Base-by-base conservation (phyloP, 208 protist species). In the Leishmania tarentolae region DNA sequence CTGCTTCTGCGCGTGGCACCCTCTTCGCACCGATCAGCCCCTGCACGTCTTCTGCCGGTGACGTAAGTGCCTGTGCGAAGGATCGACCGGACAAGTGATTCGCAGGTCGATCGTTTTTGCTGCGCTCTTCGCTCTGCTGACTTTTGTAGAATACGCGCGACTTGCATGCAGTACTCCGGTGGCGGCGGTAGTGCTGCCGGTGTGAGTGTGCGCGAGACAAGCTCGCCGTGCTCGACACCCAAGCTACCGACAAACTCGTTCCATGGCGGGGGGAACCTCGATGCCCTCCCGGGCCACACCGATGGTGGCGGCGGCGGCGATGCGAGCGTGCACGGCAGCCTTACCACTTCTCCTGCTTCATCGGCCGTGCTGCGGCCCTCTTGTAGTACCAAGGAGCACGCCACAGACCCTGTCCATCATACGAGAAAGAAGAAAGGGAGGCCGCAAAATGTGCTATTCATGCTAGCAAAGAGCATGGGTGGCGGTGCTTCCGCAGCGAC, bases 371-470 rank as follows among this genome's bases (percentile, higher is more conserved):
- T 21, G 72, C 31, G 69, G 21, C 24, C 11, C 40, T 73, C 44
- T 15, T 52, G 37, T 73, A 13, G 44, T 73, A 24, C 44, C 7
- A 28, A 31, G 21, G 69, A 73, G 28, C 7, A 21, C 44, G 24
- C 46, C 28, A 4, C 21, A 1, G 21, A 8, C 28, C 1, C 40
- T 24, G 17, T 35, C 3, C 44, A 73, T 37, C 42, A 28, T 13
- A 81, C 80, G n/a, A 81, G 61, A 76, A 79, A 81, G 72, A 65
- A 77, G 53, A 77, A 70, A 11, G 57, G 53, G 0, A 73, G 66
- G 8, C 82, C 82, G 40, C 82, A 82, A 44, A 86, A 86, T 52
- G 82, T 78, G 35, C 78, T 86, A 3, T 61, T 72, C 28, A 66
- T 76, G 56, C 66, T 86, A 17, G 82, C 82, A 21, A 53, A 68